A percentile compares a stretch with the other conserved stretches of the same genome.
These are phyloP conservation scores for Moniliella sp. DNA, from an alignment of 1,284 basidiomycete species.

Conservation along the genomic window DNA sequence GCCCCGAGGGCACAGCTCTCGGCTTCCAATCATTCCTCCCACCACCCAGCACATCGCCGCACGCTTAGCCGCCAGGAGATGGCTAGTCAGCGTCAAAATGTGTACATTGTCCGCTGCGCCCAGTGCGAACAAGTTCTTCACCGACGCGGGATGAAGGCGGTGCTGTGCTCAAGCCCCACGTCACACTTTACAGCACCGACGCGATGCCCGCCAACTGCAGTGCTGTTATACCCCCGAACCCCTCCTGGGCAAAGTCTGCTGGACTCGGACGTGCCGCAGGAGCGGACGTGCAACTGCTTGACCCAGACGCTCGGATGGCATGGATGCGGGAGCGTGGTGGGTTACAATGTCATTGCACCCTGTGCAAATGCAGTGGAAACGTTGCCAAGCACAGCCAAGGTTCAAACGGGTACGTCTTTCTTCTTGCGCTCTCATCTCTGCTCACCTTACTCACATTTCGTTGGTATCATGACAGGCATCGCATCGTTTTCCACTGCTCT, in stretches of 20 bases:
- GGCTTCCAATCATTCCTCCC: no score
- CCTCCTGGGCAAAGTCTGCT: slow-evolving; percentile 30
- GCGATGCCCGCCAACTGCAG: slow-evolving; percentile 55
- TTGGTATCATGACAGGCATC: slow-evolving; percentile 41
- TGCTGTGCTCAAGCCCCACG: slow-evolving; percentile 57
- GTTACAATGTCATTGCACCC: slow-evolving; percentile 22
- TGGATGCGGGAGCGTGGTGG: slow-evolving; percentile 50
- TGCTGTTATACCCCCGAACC: slow-evolving; percentile 16
- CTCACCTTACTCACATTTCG: no score
- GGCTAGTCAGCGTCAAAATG: no score
- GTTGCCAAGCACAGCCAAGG: slow-evolving; percentile 38
- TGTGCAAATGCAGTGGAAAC: slow-evolving; percentile 30
- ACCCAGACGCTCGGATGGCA: slow-evolving; percentile 59
- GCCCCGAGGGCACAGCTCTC: no score
- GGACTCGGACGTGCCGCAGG: slow-evolving; percentile 35
- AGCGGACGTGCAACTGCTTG: slow-evolving; percentile 47
- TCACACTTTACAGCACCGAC: slow-evolving; percentile 62
- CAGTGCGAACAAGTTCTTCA: slow-evolving; percentile 53
- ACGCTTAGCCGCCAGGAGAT: no score
- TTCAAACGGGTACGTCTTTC: slow-evolving; percentile 44
- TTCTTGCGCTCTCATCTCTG: no score
- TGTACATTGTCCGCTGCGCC: slow-evolving; percentile 58
- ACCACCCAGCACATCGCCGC: no score
- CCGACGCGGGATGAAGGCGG: slow-evolving; percentile 67
- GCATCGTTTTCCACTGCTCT: slow-evolving; percentile 65